Evolutionary conservation across 371 early-diverging fungal species (phyloP), one percentile per base, ranked within the genome.

Genomic region (Circinella umbellata): DNA sequence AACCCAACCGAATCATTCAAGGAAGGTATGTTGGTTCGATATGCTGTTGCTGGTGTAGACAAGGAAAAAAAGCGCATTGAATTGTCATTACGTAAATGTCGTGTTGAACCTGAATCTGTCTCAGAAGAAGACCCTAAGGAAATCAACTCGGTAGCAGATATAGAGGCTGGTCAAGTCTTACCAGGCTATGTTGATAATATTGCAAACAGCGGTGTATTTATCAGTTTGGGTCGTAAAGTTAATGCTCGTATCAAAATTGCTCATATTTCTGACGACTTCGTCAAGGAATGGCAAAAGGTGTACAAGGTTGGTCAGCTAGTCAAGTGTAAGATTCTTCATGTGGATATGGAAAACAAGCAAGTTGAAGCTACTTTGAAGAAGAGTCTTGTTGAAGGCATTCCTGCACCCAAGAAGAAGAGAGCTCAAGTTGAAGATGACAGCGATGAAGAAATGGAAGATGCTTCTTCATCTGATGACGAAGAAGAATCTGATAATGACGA

Each of bases 231-330:
- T 47, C 88, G 86, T 55, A 71, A 80, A 17, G 63, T 93, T 49
- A 77, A 78, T 64, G 98, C 88, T 17, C 90, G 95, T 66, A 94
- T 95, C 61, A 91, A 94, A 81, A 94, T 97, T 76, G 85, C 89
- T 54, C 92, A 96, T 70, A 68, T 98, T n/a, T 91, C 91, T 0
- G 97, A 97, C 78, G 91, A 89, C 46, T 95, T 84, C 72, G 82
- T 96, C 39, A 91, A 92, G 73, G 93, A 96, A 64, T 93, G 95
- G 88, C 88, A 92, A 78, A 69, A 70, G 38, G 77, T 86, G 7
- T 93, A 90, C 77, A 82, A 88, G 27, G 73, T 87, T 15, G 96
- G 95, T 17, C 90, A 92, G 71, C 74, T 92, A 13, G 95, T 97
- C 13, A 83, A 84, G 34, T 92, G 89, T 48, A 85, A 88, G 70